phyloP scores from a whole-genome alignment of 1,284 basidiomycete species.

The Rugiboletus extremiorientalis region DNA sequence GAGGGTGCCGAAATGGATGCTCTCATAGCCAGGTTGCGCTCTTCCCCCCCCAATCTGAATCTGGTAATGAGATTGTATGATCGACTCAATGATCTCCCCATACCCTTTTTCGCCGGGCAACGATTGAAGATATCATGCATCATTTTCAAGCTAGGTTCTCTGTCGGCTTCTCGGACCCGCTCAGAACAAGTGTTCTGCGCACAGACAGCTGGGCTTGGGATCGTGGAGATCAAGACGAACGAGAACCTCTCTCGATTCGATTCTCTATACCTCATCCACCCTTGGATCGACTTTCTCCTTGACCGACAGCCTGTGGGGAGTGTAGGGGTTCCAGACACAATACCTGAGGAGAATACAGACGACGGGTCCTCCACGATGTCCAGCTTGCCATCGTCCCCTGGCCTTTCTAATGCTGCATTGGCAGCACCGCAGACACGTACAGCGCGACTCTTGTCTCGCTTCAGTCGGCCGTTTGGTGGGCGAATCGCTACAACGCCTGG shows the following conservation, averaged over 20 bases:
- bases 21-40: neutral
- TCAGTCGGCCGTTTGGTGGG: neutral
- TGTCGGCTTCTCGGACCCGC: neutral
- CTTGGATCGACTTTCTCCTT: neutral
- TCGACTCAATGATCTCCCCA: neutral
- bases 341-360: neutral
- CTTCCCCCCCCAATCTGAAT: neutral
- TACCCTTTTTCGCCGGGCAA: neutral
- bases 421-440: neutral
- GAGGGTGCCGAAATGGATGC: neutral
- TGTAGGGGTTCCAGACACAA: too few relatives aligned
- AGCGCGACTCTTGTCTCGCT: neutral
- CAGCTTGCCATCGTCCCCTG: too few relatives aligned
- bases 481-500: accelerated
- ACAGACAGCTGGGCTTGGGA: neutral
- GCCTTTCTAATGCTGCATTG: neutral
- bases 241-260: neutral
- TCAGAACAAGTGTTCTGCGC: neutral
- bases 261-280: neutral
- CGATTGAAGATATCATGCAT: slow-evolving; percentile 8
- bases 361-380: neutral
- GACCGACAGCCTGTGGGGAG: neutral
- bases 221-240: neutral
- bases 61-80: neutral
- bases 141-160: neutral